Evolutionary conservation across 2,329 filamentous ascomycete genomes (phyloP), one percentile per base, ranked within the genome.

Genomic region (Sclerotinia trifoliorum): DNA sequence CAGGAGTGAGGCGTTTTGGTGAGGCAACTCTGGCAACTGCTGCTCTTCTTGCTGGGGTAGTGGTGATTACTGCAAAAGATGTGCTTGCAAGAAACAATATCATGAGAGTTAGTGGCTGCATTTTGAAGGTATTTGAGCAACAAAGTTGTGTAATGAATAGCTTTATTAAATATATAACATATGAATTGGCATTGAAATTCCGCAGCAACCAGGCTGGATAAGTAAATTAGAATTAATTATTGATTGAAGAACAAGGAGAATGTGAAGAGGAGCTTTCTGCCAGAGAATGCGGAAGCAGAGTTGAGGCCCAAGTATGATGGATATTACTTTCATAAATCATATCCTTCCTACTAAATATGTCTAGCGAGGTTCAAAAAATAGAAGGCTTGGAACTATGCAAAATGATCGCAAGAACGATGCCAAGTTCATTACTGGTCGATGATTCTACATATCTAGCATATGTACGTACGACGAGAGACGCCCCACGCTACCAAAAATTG

Each of bases 1-100:
- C 51, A 17, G 71, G 71, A 29, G 42, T 56, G 46, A 70, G 70
- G 3, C 49, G 46, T 19, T 60, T 61, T 6, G 70, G 69, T 7
- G 60, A 24, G 5, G 62, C 63, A 46, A 49, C 39, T 39, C 46
- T 68, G n/a, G n/a, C 56, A 26, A 46, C 51, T 42, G 65, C 56
- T 49, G 19, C 62, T 26, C 32, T 61, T 24, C 26, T 32, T 35
- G n/a, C 29, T 35, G 26, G 21, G 17, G 21, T 49, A 5, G 39
- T 58, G n/a, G 42, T 26, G 4, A 29, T 49, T n/a, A 26, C 39
- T 26, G 64, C 64, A 11, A 66, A 48, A 17, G 64, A 66, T 24
- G 64, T 66, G 42, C 64, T 32, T 60, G 42, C 64, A 29, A 64
- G 42, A 26, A 66, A 21, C 29, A 66, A 42, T 17, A 60, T 26